Percentiles rank a stretch among this genome's conserved stretches.
Evolutionary conservation across 768 basidiomycete species (phyloP).

Genomic region (Astraeus odoratus): DNA sequence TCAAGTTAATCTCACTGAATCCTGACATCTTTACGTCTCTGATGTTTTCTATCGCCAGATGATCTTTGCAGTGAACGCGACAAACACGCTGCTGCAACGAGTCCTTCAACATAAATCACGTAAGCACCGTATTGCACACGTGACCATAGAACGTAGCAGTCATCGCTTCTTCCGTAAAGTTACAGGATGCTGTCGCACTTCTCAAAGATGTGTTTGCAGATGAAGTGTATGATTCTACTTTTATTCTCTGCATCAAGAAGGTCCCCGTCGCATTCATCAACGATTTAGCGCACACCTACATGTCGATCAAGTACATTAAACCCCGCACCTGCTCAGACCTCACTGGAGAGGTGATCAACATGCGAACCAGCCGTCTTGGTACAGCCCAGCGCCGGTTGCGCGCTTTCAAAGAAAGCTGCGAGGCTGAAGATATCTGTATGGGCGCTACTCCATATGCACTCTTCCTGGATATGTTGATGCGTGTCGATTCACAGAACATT

Average conservation of each 20-base stretch:
- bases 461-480: slow-evolving; percentile 32
- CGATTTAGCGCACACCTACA: slow-evolving; percentile 16
- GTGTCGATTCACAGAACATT: slow-evolving; percentile 23
- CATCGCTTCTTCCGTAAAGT: slow-evolving; percentile 3
- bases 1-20: too few relatives aligned
- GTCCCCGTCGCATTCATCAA: slow-evolving; percentile 14
- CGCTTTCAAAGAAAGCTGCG: slow-evolving; percentile 19
- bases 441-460: slow-evolving; percentile 29
- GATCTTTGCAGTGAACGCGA: too few relatives aligned
- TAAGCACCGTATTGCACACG: too few relatives aligned
- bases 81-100: too few relatives aligned
- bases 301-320: slow-evolving; percentile 10
- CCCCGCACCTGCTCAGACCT: slow-evolving; percentile 26
- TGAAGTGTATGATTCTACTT: slow-evolving; percentile 13
- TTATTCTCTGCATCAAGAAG: slow-evolving; percentile 12
- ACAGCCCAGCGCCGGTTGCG: slow-evolving; percentile 24
- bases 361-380: slow-evolving; percentile 26
- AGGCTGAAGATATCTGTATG: slow-evolving; percentile 5
- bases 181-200: not conserved
- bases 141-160: too few relatives aligned
- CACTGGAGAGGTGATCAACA: slow-evolving; percentile 32
- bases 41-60: too few relatives aligned
- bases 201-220: slow-evolving; percentile 13
- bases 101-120: too few relatives aligned
- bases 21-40: too few relatives aligned